Base-by-base conservation (phyloP, 2,329 filamentous ascomycete genomes). In the Neonectria hederae region DNA sequence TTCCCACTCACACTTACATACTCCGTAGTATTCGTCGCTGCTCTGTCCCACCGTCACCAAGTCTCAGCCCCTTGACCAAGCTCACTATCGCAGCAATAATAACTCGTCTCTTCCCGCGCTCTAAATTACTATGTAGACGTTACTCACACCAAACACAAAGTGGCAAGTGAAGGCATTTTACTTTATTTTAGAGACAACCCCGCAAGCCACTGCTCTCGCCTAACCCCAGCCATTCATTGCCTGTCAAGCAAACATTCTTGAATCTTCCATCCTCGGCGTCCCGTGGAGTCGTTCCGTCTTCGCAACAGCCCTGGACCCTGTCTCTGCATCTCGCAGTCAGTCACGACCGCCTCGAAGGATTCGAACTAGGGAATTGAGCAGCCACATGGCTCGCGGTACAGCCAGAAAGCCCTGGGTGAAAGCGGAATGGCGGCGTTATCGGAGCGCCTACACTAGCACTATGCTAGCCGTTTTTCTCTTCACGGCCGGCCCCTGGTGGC, bases 391-490 rank as follows among this genome's bases (percentile, higher is more conserved):
- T 19, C 11, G 9, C 17, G 22, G 48, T n/a, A 43, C 19, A 52
- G 54, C 10, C 21, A 19, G 30, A 22, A 32, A 30, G 55, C 28
- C 30, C 30, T 55, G 22, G 11, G 28, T 35, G 7, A 22, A 9
- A 38, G 46, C 43, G 19, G 35, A 42, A 51, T 5, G 7, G 35
- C 54, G 59, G 59, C 54, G 40, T 45, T n/a, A 28, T 54, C 48
- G 48, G 30, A 54, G 42, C 10, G 45, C 21, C 35, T 38, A 14
- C 14, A 38, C 54, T 43, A 51, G 43, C 7, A 21, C 32, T 30
- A 42, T 54, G 49, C 59, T 57, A 53, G 35, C 54, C 28, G 40
- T 62, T 45, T 57, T 46, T n/a, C 13, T 14, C 32, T 10, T 32
- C 21, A 52, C 45, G 45, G 53, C 38, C 5, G 26, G 22, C 38